Base-by-base conservation (phyloP, 2,329 filamentous ascomycete species). In the Chrysoporthe austroafricana region DNA sequence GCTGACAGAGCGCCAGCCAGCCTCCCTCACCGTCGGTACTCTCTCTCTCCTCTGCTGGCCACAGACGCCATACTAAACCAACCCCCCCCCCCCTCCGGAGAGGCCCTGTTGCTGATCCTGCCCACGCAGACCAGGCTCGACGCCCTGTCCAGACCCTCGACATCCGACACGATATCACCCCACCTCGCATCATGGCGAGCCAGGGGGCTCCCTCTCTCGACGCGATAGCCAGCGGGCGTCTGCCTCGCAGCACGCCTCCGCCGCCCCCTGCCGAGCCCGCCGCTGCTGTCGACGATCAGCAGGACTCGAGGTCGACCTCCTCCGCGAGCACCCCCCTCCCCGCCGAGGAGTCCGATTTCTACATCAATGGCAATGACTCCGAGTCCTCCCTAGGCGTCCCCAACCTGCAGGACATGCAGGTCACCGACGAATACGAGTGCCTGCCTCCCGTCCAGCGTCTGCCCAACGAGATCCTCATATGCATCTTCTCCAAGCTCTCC, bases 381-480 rank as follows among this genome's bases (percentile, higher is more conserved):
- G 88, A 96, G 77, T 97, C 95, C 0, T 97, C 95, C 0, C 86
- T 97, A 66, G 94, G 93, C 64, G 88, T 93, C 44, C 91, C 91
- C 58, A 91, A 91, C 69, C 86, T 93, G 68, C 89, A 90, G 75
- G 91, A 93, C 74, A 91, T 90, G 86, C 90, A 86, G 76, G 88
- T 88, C 71, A 85, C 85, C 73, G 87, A 89, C 73, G 88, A 90
- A 75, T 83, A 88, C 72, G 85, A 86, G 74, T 91, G 90, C 74
- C 80, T 90, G 64, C 89, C 91, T n/a, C 93, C 94, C 60, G 90
- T 97, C 69, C 91, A 91, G 73, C 89, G 91, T 67, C 85, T 99
- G 46, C 96, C 96, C 50, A 95, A 94, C 78, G 96, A 99, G 83
- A 91, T 99, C 70, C 89, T 98, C 76, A 97, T 99, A 75, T 88